These are phyloP conservation scores for Sanghuangporus baumii DNA, from an alignment of 1,284 basidiomycete genomes.

Conservation along the genomic window DNA sequence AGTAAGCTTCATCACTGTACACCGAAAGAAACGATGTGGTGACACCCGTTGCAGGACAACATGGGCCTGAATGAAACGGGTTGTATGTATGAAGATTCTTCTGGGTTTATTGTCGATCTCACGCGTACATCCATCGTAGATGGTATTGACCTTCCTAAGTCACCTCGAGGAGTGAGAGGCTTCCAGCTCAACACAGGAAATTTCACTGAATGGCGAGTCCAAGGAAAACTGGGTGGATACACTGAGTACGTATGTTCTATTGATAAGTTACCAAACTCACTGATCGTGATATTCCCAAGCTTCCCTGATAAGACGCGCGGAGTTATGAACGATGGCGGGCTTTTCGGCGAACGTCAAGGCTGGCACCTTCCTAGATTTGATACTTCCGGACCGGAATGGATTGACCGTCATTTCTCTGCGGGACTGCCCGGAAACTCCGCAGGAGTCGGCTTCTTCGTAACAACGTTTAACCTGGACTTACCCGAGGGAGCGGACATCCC, in stretches of 20 bases:
- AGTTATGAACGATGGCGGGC: constrained; percentile 74
- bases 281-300: constrained; percentile 26
- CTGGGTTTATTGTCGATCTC: background rate
- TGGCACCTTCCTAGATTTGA: constrained; percentile 80
- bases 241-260: constrained; percentile 35
- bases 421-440: constrained; percentile 52
- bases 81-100: constrained; percentile 29
- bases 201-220: constrained; percentile 72
- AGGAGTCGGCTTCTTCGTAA: constrained; percentile 76
- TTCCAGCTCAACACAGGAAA: constrained; percentile 58
- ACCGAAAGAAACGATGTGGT: background rate
- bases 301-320: constrained; percentile 67
- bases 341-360: constrained; percentile 70
- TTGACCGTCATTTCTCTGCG: constrained; percentile 41
- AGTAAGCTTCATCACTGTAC: constrained; percentile 30
- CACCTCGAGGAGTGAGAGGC: constrained; percentile 74
- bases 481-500: constrained; percentile 55
- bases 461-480: constrained; percentile 59
- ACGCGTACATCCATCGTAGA: background rate
- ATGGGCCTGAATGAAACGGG: constrained; percentile 69
- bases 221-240: constrained; percentile 78
- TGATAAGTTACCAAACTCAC: background rate
- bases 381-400: constrained; percentile 47
- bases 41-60: constrained; percentile 47
- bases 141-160: constrained; percentile 23